Conservation (phyloP, 768 basidiomycete species). For the Naganishia vaughanmartiniae region DNA sequence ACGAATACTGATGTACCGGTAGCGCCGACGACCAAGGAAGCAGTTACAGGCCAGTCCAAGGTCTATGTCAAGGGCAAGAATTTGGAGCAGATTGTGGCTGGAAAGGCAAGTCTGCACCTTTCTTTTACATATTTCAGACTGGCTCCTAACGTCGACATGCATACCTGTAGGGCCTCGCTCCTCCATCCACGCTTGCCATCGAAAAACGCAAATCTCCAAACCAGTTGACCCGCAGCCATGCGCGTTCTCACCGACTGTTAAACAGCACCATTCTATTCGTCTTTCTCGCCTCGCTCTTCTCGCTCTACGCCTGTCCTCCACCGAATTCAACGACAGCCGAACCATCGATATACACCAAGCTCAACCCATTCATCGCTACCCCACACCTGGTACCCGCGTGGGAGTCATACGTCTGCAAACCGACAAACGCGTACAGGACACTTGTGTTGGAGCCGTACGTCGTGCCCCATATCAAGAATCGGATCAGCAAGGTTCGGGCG, state of each 20-base stretch:
- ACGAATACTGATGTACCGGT: not conserved
- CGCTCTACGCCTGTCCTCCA: conserved; percentile 18
- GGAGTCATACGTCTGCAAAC: conserved; percentile 27
- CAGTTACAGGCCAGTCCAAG: not conserved
- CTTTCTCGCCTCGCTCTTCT: conserved; percentile 21
- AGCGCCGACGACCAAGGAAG: not conserved
- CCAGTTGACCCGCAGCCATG: not conserved
- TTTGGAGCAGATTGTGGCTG: conserved; percentile 14
- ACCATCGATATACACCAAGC: conserved; percentile 13
- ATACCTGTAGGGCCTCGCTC: not conserved
- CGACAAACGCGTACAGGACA: conserved; percentile 30
- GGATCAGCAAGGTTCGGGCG: conserved; percentile 18
- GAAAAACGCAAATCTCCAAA: not conserved
- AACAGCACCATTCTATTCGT: conserved; percentile 22
- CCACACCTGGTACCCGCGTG: conserved; percentile 25
- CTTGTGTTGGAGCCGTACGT: conserved; percentile 31
- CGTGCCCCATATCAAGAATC: conserved; percentile 23
- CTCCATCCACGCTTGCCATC: conserved; percentile 1
- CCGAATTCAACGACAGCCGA: not conserved
- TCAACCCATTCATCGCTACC: conserved; percentile 30
- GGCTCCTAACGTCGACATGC: not conserved
- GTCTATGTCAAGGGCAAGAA: conserved; percentile 10
- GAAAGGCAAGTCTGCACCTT: not conserved
- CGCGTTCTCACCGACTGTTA: conserved; percentile 10
- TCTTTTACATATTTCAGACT: not conserved